Conservation (phyloP, 1,139 yeast genomes). For the Blastobotrys niveus region DNA sequence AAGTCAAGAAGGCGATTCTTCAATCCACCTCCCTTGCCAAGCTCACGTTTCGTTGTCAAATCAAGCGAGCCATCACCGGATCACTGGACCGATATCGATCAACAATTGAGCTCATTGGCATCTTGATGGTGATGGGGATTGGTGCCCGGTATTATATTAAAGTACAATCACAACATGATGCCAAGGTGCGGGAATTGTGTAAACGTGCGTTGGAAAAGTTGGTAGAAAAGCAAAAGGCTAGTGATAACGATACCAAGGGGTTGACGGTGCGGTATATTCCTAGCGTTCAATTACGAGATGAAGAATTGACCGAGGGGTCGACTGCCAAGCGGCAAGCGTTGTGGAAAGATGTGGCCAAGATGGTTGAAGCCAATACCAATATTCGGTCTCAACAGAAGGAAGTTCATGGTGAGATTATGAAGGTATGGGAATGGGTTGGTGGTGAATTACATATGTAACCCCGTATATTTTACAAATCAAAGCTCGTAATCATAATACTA, state of each 20-base stretch:
- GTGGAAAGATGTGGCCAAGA: constrained; percentile 58
- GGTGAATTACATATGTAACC: neutral
- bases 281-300: constrained; percentile 71
- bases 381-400: constrained; percentile 58
- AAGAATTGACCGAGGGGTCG: constrained; percentile 45
- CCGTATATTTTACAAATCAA: neutral
- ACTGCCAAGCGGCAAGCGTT: constrained; percentile 44
- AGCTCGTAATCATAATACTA: neutral
- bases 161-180: neutral
- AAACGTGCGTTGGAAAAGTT: constrained; percentile 30
- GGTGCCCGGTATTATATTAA: constrained; percentile 7
- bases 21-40: constrained; percentile 35
- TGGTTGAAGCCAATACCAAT: constrained; percentile 62
- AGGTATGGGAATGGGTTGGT: constrained; percentile 87
- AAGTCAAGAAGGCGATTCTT: constrained; percentile 27
- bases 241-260: constrained; percentile 35
- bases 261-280: constrained; percentile 51
- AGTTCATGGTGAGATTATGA: constrained; percentile 78
- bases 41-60: constrained; percentile 33
- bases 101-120: constrained; percentile 21
- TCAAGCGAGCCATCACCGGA: constrained; percentile 26
- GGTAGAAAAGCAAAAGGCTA: constrained; percentile 35
- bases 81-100: constrained; percentile 31
- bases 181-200: constrained; percentile 28
- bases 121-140: constrained; percentile 11